phyloP scores from a whole-genome alignment of 345 rosid species.

The Boechera retrofracta region DNA sequence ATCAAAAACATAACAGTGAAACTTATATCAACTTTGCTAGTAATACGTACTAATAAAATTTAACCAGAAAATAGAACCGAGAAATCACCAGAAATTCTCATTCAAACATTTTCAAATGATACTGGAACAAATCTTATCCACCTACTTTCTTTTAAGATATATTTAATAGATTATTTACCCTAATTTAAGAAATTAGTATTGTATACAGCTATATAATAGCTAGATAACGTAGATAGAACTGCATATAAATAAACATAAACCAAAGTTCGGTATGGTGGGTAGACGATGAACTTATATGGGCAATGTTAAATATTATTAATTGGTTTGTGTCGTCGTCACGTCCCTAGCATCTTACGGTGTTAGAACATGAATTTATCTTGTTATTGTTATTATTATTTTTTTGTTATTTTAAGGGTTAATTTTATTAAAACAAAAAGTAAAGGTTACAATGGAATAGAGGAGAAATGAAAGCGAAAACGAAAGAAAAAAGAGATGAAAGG shows the following conservation, averaged over 20 bases:
- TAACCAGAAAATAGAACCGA: not conserved
- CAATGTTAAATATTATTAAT: not conserved
- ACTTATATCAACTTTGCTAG: not conserved
- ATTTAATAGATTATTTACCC: not conserved
- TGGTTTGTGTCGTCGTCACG: not conserved
- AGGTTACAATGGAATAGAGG: too few relatives aligned
- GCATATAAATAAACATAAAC: not conserved
- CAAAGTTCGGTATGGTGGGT: not conserved
- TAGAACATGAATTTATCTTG: not conserved
- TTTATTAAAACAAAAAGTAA: too few relatives aligned
- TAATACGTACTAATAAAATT: not conserved
- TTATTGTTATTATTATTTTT: not conserved
- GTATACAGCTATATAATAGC: not conserved
- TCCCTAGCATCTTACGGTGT: slow-evolving; percentile 16
- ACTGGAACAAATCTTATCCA: too few relatives aligned
- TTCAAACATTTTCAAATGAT: too few relatives aligned
- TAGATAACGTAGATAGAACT: not conserved
- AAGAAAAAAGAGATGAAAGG: too few relatives aligned
- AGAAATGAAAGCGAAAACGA: too few relatives aligned
- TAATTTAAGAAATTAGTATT: not conserved
- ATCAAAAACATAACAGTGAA: slow-evolving; percentile 1
- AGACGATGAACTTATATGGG: not conserved
- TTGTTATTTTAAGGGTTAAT: too few relatives aligned
- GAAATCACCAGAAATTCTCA: too few relatives aligned
- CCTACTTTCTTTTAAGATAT: too few relatives aligned